These are phyloP conservation scores for Backusella westeae DNA, from an alignment of 192 early-diverging fungal genomes.

Conservation along the genomic window DNA sequence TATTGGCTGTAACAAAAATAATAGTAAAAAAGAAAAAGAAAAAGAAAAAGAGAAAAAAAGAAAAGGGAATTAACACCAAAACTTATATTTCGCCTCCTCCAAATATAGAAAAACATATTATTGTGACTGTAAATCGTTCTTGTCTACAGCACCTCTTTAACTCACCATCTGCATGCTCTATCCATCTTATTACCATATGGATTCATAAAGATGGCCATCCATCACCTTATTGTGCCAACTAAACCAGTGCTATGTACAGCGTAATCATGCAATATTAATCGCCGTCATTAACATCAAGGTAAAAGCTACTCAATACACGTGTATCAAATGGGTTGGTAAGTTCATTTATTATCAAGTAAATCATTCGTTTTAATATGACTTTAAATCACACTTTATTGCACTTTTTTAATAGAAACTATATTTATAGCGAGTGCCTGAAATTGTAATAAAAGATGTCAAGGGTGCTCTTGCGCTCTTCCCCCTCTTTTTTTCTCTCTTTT, in stretches of 20 bases:
- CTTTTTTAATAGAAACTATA: not conserved
- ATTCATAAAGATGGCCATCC: no score
- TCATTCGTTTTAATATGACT: not conserved
- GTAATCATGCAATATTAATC: not conserved
- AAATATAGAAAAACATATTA: not conserved
- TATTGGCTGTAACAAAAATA: slow-evolving; percentile 4
- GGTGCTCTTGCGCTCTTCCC: not conserved
- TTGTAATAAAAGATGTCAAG: not conserved
- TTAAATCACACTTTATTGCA: not conserved
- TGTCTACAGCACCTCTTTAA: not conserved
- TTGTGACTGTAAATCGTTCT: slow-evolving; percentile 1
- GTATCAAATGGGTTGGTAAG: not conserved
- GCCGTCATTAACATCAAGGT: not conserved
- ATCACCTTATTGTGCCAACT: not conserved
- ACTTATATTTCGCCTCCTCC: not conserved
- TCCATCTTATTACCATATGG: no score
- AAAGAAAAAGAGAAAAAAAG: not conserved
- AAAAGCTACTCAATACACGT: not conserved
- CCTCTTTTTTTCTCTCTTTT: not conserved
- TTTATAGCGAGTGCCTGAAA: not conserved
- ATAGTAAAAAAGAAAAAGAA: not conserved
- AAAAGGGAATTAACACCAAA: not conserved
- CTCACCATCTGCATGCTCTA: not conserved
- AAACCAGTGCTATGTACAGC: not conserved
- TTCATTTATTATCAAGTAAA: not conserved